phyloP scores from a whole-genome alignment of 495 filamentous ascomycete species.

The Chaetomium tenue region DNA sequence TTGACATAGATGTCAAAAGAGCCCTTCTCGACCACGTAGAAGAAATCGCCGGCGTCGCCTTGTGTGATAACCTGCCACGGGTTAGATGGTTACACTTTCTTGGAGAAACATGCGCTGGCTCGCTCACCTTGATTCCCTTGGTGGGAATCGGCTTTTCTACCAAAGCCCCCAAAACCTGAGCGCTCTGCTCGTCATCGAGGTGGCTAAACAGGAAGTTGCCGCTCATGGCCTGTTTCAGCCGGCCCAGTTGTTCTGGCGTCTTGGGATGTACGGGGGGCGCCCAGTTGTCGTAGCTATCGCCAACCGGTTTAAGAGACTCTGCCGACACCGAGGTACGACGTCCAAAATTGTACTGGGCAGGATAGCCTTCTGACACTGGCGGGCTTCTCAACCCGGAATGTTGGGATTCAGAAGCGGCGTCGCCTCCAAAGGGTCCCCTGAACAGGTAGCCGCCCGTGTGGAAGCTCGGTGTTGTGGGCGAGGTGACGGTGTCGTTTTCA shows the following conservation, averaged over 20 bases:
- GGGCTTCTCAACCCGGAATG: constrained; percentile 43
- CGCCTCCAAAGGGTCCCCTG: constrained; percentile 49
- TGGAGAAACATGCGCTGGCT: not conserved
- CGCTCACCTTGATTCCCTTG: constrained; percentile 75
- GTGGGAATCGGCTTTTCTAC: constrained; percentile 94
- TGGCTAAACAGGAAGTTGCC: constrained; percentile 93
- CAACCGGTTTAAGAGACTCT: constrained; percentile 87
- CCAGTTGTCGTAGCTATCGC: constrained; percentile 84
- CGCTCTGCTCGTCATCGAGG: constrained; percentile 86
- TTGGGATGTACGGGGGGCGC: constrained; percentile 81
- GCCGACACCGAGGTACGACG: constrained; percentile 95
- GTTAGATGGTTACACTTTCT: constrained; percentile 17
- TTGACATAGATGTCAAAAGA: constrained; percentile 92
- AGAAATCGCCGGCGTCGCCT: constrained; percentile 94
- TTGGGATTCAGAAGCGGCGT: constrained; percentile 42
- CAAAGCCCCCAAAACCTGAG: constrained; percentile 82
- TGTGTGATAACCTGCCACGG: constrained; percentile 74
- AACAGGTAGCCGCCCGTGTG: constrained; percentile 33
- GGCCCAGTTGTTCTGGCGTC: constrained; percentile 70
- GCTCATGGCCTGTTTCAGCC: constrained; percentile 77
- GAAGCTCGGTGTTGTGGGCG: constrained; percentile 55
- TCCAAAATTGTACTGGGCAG: constrained; percentile 87
- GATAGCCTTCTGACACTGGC: constrained; percentile 66
- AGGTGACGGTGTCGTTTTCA: constrained; percentile 57
- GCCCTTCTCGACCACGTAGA: constrained; percentile 93